Conservation (phyloP, 2,329 filamentous ascomycete genomes). For the Zymoseptoria crescenta region DNA sequence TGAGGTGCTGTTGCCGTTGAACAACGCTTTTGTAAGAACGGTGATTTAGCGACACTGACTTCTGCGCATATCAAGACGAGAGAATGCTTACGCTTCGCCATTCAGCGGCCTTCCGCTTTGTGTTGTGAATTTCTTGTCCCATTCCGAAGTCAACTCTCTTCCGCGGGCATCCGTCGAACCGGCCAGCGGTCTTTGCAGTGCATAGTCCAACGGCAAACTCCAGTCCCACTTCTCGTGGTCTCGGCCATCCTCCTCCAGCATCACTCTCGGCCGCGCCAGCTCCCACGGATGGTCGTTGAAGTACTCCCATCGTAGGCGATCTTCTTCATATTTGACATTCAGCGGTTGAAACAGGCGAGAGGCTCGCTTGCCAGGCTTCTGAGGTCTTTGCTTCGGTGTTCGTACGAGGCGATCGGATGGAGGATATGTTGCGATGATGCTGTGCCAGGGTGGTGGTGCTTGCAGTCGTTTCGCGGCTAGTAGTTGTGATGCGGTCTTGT, state of each 20-base stretch:
- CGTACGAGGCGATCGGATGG: slow-evolving; percentile 54
- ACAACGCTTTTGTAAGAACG: slow-evolving; percentile 58
- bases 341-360: slow-evolving; percentile 76
- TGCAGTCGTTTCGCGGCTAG: slow-evolving; percentile 37
- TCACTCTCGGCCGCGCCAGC: slow-evolving; percentile 73
- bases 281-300: slow-evolving; percentile 97
- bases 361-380: slow-evolving; percentile 45
- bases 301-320: slow-evolving; percentile 70
- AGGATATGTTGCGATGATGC: slow-evolving; percentile 49
- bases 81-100: slow-evolving; percentile 41
- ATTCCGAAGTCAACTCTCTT: slow-evolving; percentile 40
- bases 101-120: slow-evolving; percentile 70
- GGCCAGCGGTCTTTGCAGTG: slow-evolving; percentile 14
- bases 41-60: slow-evolving; percentile 1
- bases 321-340: slow-evolving; percentile 71
- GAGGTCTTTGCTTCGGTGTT: slow-evolving; percentile 40
- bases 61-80: neutral
- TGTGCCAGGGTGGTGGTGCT: slow-evolving; percentile 48
- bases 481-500: slow-evolving; percentile 45
- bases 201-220: slow-evolving; percentile 43
- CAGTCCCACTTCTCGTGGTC: slow-evolving; percentile 72
- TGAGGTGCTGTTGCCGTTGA: slow-evolving; percentile 81
- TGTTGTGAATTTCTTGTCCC: slow-evolving; percentile 41
- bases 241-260: slow-evolving; percentile 79
- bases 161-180: slow-evolving; percentile 10